Base-by-base conservation (phyloP, 1,284 basidiomycete genomes). In the Baeospora myosura region DNA sequence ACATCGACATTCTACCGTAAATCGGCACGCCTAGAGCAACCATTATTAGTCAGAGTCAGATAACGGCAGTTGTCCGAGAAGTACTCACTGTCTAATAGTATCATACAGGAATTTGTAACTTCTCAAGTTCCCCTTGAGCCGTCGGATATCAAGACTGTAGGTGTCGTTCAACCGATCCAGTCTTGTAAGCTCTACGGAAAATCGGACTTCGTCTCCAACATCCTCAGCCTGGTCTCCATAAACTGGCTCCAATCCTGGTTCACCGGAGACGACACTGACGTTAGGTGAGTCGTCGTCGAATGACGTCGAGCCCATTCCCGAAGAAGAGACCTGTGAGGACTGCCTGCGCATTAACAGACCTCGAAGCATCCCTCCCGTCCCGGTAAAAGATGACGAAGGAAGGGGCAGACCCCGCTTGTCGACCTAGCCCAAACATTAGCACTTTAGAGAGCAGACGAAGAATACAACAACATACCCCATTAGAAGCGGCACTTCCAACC, bases 61-160 rank as follows among this genome's bases (percentile, higher is more conserved):
- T 6, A 40, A 40, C 21, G 40, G 28, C 45, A 21, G 2, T 8
- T 29, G 26, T 8, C 8, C 26, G 18, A 30, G 26, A 3, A 4
- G n/a, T 14, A 82, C 89, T 60, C 62, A 93, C 89, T 86, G 78
- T 71, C 89, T 73, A 55, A 92, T 68, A 42, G 80, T 84, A 68
- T 94, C 88, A 61, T 96, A 95, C 62, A 96, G 72, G 62, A 88
- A 93, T 66, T 93, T 93, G 70, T 93, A 97, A 62, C 86, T 90
- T 68, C 89, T 80, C 52, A 94, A 69, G 56, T 88, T 86, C n/a
- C 93, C 93, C 63, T 93, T 92, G 57, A 95, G 62, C 48, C 93
- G 69, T 52, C 93, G 80, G 60, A 96, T 85, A 66, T 94, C 92
- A 52, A 97, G 69, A 59, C 83, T 84, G 59, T 86, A 91, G 32